Conservation (phyloP, 2,329 filamentous ascomycete genomes). For the Madurella fahalii region DNA sequence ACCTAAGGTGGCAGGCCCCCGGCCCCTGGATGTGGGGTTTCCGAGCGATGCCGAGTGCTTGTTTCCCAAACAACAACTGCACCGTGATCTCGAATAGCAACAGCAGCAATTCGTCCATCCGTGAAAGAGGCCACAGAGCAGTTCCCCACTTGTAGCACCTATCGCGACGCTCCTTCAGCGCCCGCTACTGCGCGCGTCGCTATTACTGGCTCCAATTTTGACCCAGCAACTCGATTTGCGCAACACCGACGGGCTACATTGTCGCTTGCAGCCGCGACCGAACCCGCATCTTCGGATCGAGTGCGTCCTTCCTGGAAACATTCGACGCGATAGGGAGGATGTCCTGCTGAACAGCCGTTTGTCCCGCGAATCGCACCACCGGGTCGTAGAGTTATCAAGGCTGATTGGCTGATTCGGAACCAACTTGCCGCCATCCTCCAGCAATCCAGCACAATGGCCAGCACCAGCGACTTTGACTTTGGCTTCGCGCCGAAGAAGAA, state of each 20-base stretch:
- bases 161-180: too few species aligned
- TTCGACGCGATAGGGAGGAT: too few species aligned
- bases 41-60: neutral
- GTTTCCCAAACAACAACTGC: conserved; percentile 12
- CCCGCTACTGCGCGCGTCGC: too few species aligned
- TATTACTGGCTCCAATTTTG: too few species aligned
- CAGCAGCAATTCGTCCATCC: too few species aligned
- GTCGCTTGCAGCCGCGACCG: too few species aligned
- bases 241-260: too few species aligned
- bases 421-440: neutral
- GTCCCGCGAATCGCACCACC: conserved; percentile 3
- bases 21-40: conserved; percentile 6
- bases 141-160: too few species aligned
- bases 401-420: neutral
- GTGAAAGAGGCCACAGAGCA: too few species aligned
- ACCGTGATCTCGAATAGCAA: neutral
- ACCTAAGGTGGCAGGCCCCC: conserved; percentile 1
- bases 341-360: neutral
- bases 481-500: conserved; percentile 29
- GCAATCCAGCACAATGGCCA: conserved; percentile 16
- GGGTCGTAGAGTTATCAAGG: neutral
- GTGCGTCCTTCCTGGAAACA: too few species aligned
- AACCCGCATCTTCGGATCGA: too few species aligned
- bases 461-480: conserved; percentile 19
- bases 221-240: too few species aligned